Evolutionary conservation across 148 eudicot species (phyloP).

Genomic region (Selenicereus undatus): DNA sequence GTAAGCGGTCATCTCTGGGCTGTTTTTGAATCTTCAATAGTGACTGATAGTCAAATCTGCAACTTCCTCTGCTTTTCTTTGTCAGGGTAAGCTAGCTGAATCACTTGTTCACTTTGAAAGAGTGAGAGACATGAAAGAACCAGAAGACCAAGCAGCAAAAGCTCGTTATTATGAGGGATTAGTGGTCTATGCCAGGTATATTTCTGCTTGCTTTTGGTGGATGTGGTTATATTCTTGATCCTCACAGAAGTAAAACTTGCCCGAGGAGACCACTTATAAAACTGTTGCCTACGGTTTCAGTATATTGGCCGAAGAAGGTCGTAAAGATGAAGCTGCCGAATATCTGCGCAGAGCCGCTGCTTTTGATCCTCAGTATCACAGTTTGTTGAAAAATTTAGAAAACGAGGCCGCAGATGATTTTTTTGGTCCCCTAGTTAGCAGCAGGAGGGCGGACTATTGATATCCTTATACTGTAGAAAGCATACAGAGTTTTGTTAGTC

Average conservation of each 20-base stretch:
- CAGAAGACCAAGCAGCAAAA: slow-evolving; percentile 57
- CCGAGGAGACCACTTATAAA: not conserved
- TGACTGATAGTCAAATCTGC: not conserved
- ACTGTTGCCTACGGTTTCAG: slow-evolving; percentile 30
- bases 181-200: slow-evolving; percentile 61
- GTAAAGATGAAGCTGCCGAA: slow-evolving; percentile 57
- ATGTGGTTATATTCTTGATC: not conserved
- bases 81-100: slow-evolving; percentile 59
- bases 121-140: slow-evolving; percentile 60
- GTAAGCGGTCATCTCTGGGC: not conserved
- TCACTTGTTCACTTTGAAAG: slow-evolving; percentile 70
- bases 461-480: not conserved
- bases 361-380: slow-evolving; percentile 42
- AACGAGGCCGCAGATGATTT: slow-evolving; percentile 42
- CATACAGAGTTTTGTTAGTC: slow-evolving; percentile 8
- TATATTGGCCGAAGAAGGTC: slow-evolving; percentile 46
- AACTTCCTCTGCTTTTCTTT: not conserved
- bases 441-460: slow-evolving; percentile 66
- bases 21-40: not conserved
- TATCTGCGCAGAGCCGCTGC: slow-evolving; percentile 47
- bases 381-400: slow-evolving; percentile 42
- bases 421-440: slow-evolving; percentile 52
- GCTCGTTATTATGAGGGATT: slow-evolving; percentile 71
- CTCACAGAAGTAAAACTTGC: not conserved
- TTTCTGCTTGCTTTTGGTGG: not conserved